Conservation (phyloP, 2,329 filamentous ascomycete species). For the Ophiosphaerella herpotricha region DNA sequence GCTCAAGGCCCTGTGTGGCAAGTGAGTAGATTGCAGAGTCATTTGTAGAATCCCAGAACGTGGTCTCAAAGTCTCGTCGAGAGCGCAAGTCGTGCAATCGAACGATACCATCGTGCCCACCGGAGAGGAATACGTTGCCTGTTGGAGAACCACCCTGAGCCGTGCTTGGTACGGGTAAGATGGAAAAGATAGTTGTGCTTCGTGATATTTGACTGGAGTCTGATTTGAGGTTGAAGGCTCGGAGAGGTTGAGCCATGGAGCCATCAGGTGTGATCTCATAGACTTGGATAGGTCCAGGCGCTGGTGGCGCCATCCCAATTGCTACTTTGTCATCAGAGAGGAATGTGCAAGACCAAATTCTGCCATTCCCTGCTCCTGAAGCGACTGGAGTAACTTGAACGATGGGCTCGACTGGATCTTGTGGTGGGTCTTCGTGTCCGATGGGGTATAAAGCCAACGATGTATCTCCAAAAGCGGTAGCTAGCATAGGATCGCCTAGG, state of each 20-base stretch:
- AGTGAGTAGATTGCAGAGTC: conserved; percentile 64
- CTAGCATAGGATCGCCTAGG: conserved; percentile 55
- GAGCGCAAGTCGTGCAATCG: conserved; percentile 66
- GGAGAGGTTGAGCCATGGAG: conserved; percentile 44
- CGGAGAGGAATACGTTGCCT: conserved; percentile 62
- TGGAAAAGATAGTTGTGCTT: conserved; percentile 51
- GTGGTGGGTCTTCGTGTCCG: conserved; percentile 22
- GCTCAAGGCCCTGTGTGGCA: conserved; percentile 60
- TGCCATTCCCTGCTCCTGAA: conserved; percentile 20
- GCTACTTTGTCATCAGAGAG: conserved; percentile 57
- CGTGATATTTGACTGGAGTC: conserved; percentile 19
- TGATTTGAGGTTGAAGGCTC: conserved; percentile 45
- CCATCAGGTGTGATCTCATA: conserved; percentile 56
- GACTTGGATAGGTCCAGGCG: conserved; percentile 53
- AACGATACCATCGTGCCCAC: conserved; percentile 62
- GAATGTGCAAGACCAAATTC: conserved; percentile 59
- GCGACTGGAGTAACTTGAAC: conserved; percentile 23
- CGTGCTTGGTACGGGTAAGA: conserved; percentile 46
- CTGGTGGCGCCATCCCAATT: conserved; percentile 54
- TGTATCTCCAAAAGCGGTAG: conserved; percentile 56
- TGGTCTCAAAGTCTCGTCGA: conserved; percentile 51
- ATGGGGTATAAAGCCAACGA: conserved; percentile 54
- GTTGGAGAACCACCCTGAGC: conserved; percentile 38
- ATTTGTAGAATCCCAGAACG: conserved; percentile 62
- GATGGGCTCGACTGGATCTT: conserved; percentile 26